Conservation (phyloP, 78 protist species). For the Polysphondylium violaceum region DNA sequence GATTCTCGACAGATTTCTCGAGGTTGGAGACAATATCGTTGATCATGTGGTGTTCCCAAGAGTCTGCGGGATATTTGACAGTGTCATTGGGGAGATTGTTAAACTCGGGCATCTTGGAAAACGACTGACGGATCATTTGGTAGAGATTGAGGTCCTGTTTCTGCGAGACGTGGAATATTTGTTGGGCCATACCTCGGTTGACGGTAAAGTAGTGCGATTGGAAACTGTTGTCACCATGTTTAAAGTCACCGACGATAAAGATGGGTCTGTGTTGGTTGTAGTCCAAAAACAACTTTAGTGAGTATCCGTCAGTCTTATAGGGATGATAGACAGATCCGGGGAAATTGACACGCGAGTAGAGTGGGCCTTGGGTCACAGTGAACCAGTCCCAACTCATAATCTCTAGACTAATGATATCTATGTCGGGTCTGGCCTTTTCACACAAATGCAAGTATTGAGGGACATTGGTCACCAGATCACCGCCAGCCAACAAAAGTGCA, state of each 20-base stretch:
- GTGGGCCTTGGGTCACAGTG: constrained; percentile 42
- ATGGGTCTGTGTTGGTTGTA: constrained; percentile 47
- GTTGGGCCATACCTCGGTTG: constrained; percentile 11
- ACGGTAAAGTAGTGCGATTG: constrained; percentile 24
- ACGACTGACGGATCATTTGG: background rate
- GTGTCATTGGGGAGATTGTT: constrained; percentile 46
- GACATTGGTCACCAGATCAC: constrained; percentile 60
- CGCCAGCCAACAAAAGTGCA: constrained; percentile 59
- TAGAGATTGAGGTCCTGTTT: background rate
- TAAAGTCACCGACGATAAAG: constrained; percentile 52
- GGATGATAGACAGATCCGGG: constrained; percentile 75
- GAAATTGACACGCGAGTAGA: constrained; percentile 28
- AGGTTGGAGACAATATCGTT: constrained; percentile 5
- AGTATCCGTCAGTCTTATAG: constrained; percentile 20
- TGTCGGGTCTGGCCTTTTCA: constrained; percentile 57
- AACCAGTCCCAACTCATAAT: constrained; percentile 78
- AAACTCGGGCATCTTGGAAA: background rate
- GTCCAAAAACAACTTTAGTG: constrained; percentile 55
- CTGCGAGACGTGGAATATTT: background rate
- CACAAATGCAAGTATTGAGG: constrained; percentile 54
- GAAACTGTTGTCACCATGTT: constrained; percentile 31
- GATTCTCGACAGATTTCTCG: constrained; percentile 27
- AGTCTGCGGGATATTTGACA: constrained; percentile 51
- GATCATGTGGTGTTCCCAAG: constrained; percentile 57
- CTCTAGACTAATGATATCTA: constrained; percentile 54